Evolutionary conservation across 164 flowering plant species (phyloP), one percentile per base, ranked within the genome.

Genomic region (Echeveria elegans): DNA sequence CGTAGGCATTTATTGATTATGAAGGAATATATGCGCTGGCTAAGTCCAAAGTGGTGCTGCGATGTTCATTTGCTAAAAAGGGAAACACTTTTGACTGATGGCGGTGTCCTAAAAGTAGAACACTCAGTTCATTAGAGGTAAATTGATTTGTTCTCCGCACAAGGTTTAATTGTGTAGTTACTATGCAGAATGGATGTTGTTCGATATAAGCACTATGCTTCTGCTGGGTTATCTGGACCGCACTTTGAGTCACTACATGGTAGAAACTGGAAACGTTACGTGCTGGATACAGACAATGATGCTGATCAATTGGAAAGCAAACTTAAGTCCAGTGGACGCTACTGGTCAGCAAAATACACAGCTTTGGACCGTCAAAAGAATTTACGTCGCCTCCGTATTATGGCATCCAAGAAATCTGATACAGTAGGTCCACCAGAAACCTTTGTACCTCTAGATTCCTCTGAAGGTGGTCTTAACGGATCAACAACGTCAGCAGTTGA

Each of bases 131-230:
- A 8, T 6, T 18, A 61, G 0, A 15, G 31, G 19, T 4, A n/a
- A 30, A 30, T 61, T 61, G 10, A 15, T 15, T 16, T 15, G n/a
- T n/a, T 30, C 40, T 61, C 38, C 14, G 12, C 23, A 18, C 36
- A 23, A 30, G 68, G 70, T 96, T 86, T 70, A 88, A 83, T 69
- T 88, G 86, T 68, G 86, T 73, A 56, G 77, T 48, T 81, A 50
- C 47, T 28, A 37, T 82, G 81, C 83, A 91, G 97, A 73, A 87
- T 91, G 95, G 92, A 94, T 77, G 78, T 94, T 71, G 88, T 93
- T 0, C 84, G 89, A 15, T 89, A 89, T 77, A 89, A 78, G 77
- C 75, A 74, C 68, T 31, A 68, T 62, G 68, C 75, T 68, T 65
- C 79, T 24, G 58, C 47, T 8, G 77, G 72, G 58, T 8, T 36